A percentile compares a stretch with the other conserved stretches of the same genome.
These are phyloP conservation scores for Venturia aucupariae DNA, from an alignment of 2,329 filamentous ascomycete species.

Conservation along the genomic window DNA sequence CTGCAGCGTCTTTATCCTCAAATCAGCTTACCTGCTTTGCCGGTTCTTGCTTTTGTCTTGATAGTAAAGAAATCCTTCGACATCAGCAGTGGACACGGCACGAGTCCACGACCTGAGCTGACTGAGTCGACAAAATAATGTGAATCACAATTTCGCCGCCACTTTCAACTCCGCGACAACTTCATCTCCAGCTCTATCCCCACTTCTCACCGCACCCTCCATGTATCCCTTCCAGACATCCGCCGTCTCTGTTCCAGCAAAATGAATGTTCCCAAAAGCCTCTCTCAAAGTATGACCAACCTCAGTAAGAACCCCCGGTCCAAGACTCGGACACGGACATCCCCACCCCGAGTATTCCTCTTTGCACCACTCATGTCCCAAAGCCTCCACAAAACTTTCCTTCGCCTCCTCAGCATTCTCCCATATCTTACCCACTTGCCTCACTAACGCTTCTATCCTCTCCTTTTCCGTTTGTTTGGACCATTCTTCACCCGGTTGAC, in stretches of 20 bases:
- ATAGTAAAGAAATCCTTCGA: too few species aligned
- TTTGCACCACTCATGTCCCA: conserved; percentile 6
- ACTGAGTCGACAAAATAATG: too few species aligned
- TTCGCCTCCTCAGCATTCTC: background rate
- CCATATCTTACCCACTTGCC: background rate
- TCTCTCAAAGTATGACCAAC: conserved; percentile 2
- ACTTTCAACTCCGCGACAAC: background rate
- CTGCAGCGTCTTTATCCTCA: too few species aligned
- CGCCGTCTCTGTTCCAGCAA: conserved; percentile 12
- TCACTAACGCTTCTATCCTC: background rate
- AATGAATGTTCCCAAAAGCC: conserved; percentile 10
- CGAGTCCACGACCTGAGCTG: too few species aligned
- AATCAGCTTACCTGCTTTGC: too few species aligned
- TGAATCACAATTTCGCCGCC: background rate
- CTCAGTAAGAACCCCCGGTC: background rate
- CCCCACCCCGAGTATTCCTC: background rate
- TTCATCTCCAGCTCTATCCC: conserved; percentile 9
- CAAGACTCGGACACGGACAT: conserved; percentile 1
- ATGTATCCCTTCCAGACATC: conserved; percentile 14
- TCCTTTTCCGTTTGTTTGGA: conserved; percentile 6
- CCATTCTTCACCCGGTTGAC: conserved; percentile 30
- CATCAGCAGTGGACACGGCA: too few species aligned
- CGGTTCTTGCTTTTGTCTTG: too few species aligned
- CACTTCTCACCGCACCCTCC: conserved; percentile 14
- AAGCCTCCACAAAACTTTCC: background rate